A percentile compares a stretch with the other conserved stretches of the same genome.
Conservation (phyloP, 116 monocot genomes). For the Trichopus zeylanicus region DNA sequence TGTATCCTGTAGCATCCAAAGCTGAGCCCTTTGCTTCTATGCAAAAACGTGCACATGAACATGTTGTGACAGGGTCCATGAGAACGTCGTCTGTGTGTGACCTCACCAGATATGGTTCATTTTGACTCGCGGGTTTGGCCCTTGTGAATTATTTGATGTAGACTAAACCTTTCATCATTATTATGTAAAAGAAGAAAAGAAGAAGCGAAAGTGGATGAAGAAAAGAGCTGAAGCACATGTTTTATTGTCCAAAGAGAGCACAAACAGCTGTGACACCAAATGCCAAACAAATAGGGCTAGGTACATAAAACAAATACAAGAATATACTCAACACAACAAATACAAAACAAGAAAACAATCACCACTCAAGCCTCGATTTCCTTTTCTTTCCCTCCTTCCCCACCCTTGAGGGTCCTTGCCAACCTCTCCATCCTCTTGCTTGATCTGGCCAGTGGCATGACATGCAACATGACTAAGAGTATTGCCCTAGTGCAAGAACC, state of each 20-base stretch:
- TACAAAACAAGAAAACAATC: not conserved
- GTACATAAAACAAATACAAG: not conserved
- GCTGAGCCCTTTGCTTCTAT: too few relatives aligned
- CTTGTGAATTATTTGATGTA: too few relatives aligned
- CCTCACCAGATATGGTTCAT: too few relatives aligned
- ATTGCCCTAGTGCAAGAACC: not conserved
- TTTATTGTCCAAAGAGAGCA: slow-evolving; percentile 1
- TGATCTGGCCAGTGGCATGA: not conserved
- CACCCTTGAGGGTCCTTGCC: not conserved
- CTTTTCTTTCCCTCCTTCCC: not conserved
- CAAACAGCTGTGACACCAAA: not conserved
- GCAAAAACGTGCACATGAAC: too few relatives aligned
- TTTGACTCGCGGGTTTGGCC: too few relatives aligned
- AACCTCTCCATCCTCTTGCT: not conserved
- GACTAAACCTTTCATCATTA: too few relatives aligned
- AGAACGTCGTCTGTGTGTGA: too few relatives aligned
- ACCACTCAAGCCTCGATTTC: not conserved
- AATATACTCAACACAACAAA: not conserved
- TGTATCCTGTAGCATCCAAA: too few relatives aligned
- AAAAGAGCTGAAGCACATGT: too few relatives aligned
- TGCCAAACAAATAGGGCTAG: slow-evolving; percentile 1
- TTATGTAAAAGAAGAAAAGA: too few relatives aligned
- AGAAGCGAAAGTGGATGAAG: too few relatives aligned
- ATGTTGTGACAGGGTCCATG: too few relatives aligned
- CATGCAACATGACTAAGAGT: not conserved